Evolutionary conservation across 352 stramenopile genomes (phyloP).

Genomic region (Blastocystis sp.): DNA sequence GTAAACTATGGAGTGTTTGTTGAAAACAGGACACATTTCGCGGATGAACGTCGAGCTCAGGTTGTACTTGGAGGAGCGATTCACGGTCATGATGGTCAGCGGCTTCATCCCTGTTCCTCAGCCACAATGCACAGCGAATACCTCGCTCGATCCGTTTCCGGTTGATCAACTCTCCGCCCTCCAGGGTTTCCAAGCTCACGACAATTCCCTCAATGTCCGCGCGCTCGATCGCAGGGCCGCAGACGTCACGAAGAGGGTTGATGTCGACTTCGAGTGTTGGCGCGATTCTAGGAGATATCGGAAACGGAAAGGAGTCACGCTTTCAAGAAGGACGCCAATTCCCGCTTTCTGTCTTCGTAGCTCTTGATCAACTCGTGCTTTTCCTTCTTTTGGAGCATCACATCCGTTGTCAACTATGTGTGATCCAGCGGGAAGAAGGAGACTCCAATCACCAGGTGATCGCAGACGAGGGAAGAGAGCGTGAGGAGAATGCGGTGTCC

Average conservation of each 20-base stretch:
- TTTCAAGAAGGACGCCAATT: neutral
- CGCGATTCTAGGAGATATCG: slow-evolving; percentile 16
- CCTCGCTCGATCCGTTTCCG: neutral
- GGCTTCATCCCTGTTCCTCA: slow-evolving; percentile 45
- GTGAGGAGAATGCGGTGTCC: slow-evolving; percentile 67
- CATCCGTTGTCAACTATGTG: slow-evolving; percentile 54
- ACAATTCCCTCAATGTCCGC: slow-evolving; percentile 62
- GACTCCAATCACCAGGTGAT: slow-evolving; percentile 66
- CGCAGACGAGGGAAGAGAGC: slow-evolving; percentile 47
- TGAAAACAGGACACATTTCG: slow-evolving; percentile 39
- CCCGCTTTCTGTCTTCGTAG: slow-evolving; percentile 41
- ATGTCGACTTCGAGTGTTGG: slow-evolving; percentile 30
- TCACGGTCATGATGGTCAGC: slow-evolving; percentile 62
- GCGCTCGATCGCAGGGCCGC: slow-evolving; percentile 17
- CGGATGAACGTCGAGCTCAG: slow-evolving; percentile 73
- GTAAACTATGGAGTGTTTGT: slow-evolving; percentile 21
- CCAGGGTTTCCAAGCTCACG: slow-evolving; percentile 59
- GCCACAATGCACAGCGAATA: too few species aligned
- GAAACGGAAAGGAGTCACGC: neutral
- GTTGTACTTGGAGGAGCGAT: slow-evolving; percentile 59
- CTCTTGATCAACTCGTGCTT: slow-evolving; percentile 40
- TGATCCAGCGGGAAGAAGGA: neutral
- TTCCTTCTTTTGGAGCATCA: slow-evolving; percentile 45
- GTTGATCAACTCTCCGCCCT: slow-evolving; percentile 63
- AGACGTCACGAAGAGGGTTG: slow-evolving; percentile 44